These are phyloP conservation scores for Didymella keratinophila DNA, from an alignment of 2,329 filamentous ascomycete genomes.

Conservation along the genomic window DNA sequence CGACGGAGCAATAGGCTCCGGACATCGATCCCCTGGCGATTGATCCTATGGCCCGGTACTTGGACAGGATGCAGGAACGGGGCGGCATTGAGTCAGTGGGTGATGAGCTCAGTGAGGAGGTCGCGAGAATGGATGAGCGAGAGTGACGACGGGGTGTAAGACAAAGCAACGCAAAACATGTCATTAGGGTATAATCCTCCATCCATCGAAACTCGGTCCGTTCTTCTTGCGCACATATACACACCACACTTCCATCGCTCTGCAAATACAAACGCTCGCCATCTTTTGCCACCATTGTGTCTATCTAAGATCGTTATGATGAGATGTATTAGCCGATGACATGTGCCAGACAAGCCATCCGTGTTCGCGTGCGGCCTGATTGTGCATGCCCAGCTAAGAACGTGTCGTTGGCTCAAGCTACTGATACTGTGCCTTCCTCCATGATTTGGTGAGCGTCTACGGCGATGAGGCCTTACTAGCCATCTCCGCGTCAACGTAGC, in stretches of 20 bases:
- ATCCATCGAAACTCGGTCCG: background rate
- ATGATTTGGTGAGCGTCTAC: conserved; percentile 3
- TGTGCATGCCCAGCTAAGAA: conserved; percentile 7
- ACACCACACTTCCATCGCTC: background rate
- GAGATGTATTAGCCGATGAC: conserved; percentile 15
- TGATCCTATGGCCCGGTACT: background rate
- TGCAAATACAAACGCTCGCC: background rate
- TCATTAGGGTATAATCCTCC: conserved; percentile 21
- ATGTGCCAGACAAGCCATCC: conserved; percentile 20
- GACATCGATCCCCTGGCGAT: background rate
- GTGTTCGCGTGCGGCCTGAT: conserved; percentile 1
- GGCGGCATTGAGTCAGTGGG: background rate
- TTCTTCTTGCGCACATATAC: conserved; percentile 2
- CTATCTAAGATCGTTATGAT: background rate
- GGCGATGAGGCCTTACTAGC: conserved; percentile 29
- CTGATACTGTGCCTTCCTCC: background rate
- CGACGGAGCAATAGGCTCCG: conserved; percentile 1
- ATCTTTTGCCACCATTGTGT: background rate
- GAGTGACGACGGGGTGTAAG: background rate
- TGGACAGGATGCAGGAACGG: background rate
- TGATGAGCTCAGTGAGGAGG: background rate
- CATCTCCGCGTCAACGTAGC: conserved; percentile 47
- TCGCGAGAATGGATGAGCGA: background rate
- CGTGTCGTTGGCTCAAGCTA: conserved; percentile 10
- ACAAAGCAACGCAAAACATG: conserved; percentile 4